Evolutionary conservation across 305 asterid genomes (phyloP).

Genomic region (Fraxinus albicans): DNA sequence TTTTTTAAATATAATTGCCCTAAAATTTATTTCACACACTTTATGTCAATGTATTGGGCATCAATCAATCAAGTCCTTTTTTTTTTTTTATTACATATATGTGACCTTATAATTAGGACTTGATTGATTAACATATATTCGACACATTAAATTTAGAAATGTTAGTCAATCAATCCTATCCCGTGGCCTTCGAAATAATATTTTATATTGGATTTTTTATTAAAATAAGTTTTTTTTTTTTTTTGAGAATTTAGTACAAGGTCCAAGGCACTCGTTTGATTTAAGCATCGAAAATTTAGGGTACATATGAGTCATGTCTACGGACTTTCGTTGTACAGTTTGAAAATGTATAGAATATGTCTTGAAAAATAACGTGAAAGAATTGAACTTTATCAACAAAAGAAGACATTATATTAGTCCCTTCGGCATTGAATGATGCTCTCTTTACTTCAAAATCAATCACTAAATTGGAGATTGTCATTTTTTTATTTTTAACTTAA

Average conservation of each 20-base stretch:
- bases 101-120: neutral
- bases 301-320: neutral
- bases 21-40: neutral
- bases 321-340: neutral
- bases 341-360: neutral
- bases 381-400: neutral
- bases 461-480: neutral
- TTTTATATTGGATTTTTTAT: no score
- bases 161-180: no score
- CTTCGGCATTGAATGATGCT: neutral
- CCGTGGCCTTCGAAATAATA: no score
- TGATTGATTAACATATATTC: neutral
- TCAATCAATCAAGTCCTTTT: neutral
- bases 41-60: no score
- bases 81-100: no score
- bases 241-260: neutral
- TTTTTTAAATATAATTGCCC: neutral
- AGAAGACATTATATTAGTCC: neutral
- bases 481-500: no score
- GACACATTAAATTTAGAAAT: neutral
- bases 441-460: neutral
- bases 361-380: neutral
- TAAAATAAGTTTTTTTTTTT: neutral
- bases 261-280: neutral
- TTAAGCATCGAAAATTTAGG: neutral